Evolutionary conservation across 2,329 filamentous ascomycete genomes (phyloP).

Genomic region (Calonectria hongkongensis): DNA sequence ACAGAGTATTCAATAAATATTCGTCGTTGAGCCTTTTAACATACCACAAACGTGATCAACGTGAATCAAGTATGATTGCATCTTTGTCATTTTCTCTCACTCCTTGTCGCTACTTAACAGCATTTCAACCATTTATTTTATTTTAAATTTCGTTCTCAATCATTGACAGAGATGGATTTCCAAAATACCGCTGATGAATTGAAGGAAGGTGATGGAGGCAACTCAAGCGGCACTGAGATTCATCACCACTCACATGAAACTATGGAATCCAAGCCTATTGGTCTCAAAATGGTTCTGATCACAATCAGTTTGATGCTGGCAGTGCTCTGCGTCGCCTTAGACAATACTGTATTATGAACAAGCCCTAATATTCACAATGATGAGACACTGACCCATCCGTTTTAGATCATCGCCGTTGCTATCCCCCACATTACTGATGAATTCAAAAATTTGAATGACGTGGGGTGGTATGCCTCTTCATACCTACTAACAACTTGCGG

Average conservation of each 20-base stretch:
- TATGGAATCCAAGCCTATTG: neutral
- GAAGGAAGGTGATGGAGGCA: neutral
- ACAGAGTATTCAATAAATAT: neutral
- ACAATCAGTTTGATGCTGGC: slow-evolving; percentile 15
- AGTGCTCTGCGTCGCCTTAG: slow-evolving; percentile 17
- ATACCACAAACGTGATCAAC: neutral
- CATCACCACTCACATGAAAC: neutral
- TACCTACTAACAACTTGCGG: slow-evolving; percentile 35
- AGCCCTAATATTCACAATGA: neutral
- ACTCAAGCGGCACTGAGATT: neutral
- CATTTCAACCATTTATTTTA: neutral
- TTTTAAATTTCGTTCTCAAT: neutral
- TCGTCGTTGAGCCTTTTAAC: neutral
- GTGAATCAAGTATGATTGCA: too few relatives aligned
- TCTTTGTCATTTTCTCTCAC: too few relatives aligned
- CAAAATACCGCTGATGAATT: neutral
- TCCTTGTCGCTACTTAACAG: neutral
- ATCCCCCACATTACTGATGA: slow-evolving; percentile 15
- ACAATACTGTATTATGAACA: neutral
- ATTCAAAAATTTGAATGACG: slow-evolving; percentile 25
- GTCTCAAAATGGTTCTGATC: neutral
- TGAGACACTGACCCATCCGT: neutral
- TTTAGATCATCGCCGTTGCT: slow-evolving; percentile 11
- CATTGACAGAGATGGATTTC: neutral
- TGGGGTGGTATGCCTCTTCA: slow-evolving; percentile 33